Conservation (phyloP, 345 rosid genomes). For the Syzygium jambos region DNA sequence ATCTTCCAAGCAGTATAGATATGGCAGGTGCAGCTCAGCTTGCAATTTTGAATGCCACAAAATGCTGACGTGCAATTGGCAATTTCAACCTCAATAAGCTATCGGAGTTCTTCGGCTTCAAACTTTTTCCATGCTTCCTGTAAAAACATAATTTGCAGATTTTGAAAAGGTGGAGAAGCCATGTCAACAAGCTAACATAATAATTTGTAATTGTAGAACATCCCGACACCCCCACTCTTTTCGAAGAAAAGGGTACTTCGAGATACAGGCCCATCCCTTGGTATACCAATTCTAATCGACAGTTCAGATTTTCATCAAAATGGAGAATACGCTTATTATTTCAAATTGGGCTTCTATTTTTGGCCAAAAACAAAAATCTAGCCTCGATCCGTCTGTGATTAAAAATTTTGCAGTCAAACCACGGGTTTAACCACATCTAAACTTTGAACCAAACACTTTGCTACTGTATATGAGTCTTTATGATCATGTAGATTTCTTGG, state of each 20-base stretch:
- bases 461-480: neutral
- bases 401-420: neutral
- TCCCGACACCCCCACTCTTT: neutral
- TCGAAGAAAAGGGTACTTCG: neutral
- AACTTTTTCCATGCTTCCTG: constrained; percentile 67
- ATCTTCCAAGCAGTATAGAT: neutral
- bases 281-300: neutral
- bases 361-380: neutral
- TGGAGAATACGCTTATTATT: neutral
- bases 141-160: neutral
- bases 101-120: constrained; percentile 38
- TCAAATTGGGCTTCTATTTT: neutral
- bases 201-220: neutral
- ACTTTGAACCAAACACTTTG: neutral
- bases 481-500: neutral
- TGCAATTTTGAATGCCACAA: neutral
- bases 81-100: neutral
- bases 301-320: neutral
- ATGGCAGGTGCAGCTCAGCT: neutral
- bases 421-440: neutral
- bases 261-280: neutral
- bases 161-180: neutral
- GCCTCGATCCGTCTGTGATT: neutral
- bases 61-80: neutral
- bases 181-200: neutral